Evolutionary conservation across 2,329 filamentous ascomycete species (phyloP).

Genomic region (Hypoxylon sp.): DNA sequence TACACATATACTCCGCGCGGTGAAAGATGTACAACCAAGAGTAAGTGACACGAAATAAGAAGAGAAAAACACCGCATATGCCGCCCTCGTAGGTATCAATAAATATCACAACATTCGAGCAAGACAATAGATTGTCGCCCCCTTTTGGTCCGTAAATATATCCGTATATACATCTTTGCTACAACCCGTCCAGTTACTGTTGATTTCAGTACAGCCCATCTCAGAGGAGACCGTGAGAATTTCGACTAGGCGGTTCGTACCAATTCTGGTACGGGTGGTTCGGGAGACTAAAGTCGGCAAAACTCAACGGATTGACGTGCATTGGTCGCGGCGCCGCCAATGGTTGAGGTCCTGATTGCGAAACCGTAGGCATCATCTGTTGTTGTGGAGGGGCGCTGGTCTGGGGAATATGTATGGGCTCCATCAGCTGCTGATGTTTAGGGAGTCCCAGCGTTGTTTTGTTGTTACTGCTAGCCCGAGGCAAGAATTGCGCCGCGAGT

Average conservation of each 20-base stretch:
- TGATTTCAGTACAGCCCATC: slow-evolving; percentile 21
- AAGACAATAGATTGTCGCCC: background rate
- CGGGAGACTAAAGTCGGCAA: slow-evolving; percentile 82
- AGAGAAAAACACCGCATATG: slow-evolving; percentile 29
- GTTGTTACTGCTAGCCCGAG: slow-evolving; percentile 24
- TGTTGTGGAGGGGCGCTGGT: slow-evolving; percentile 42
- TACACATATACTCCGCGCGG: slow-evolving; percentile 18
- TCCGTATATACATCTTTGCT: slow-evolving; percentile 29
- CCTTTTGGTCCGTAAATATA: slow-evolving; percentile 14
- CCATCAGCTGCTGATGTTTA: slow-evolving; percentile 40
- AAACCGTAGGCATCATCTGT: slow-evolving; percentile 47
- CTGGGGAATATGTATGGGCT: slow-evolving; percentile 43
- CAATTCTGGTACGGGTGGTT: slow-evolving; percentile 86
- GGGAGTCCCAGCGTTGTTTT: slow-evolving; percentile 23
- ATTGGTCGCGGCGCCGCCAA: slow-evolving; percentile 53
- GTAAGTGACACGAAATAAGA: slow-evolving; percentile 7
- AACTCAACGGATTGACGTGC: slow-evolving; percentile 77
- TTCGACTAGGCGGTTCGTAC: slow-evolving; percentile 79
- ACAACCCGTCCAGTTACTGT: background rate
- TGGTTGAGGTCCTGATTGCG: slow-evolving; percentile 48
- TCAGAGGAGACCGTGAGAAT: slow-evolving; percentile 48
- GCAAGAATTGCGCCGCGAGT: slow-evolving; percentile 49
- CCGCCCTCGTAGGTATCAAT: slow-evolving; percentile 31
- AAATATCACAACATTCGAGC: slow-evolving; percentile 20
- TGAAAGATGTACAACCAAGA: slow-evolving; percentile 22